Conservation (phyloP, 2,329 filamentous ascomycete species). For the Trichocomaceae sp. region DNA sequence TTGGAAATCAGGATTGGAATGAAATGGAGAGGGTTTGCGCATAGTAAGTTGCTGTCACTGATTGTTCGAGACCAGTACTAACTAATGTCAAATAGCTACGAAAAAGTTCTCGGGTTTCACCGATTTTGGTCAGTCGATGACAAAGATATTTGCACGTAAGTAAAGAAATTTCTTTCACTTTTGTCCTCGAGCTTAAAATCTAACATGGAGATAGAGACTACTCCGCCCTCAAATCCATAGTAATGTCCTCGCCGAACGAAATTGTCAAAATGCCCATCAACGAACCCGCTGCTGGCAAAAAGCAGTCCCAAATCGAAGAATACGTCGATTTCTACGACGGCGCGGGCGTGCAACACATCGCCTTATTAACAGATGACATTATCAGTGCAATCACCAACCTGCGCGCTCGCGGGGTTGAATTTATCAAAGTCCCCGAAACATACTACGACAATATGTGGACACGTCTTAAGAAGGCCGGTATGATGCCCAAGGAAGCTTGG, state of each 20-base stretch:
- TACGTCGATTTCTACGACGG: conserved; percentile 86
- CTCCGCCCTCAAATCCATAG: conserved; percentile 78
- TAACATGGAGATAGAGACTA: conserved; percentile 53
- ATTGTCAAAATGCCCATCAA: conserved; percentile 98
- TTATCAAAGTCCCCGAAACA: conserved; percentile 79
- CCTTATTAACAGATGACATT: conserved; percentile 75
- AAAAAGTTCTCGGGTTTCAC: conserved; percentile 83
- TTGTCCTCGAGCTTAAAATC: neutral
- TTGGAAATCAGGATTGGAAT: conserved; percentile 94
- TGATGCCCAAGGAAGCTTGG: conserved; percentile 69
- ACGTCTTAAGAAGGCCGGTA: conserved; percentile 58
- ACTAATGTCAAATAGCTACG: conserved; percentile 54
- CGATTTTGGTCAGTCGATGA: conserved; percentile 98
- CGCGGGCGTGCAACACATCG: conserved; percentile 88
- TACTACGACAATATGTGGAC: conserved; percentile 75
- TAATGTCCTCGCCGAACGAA: conserved; percentile 81
- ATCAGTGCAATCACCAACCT: conserved; percentile 68
- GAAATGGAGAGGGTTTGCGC: conserved; percentile 65
- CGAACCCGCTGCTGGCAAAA: conserved; percentile 84
- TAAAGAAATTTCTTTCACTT: neutral
- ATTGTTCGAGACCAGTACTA: neutral
- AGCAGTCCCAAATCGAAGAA: conserved; percentile 91
- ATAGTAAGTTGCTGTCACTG: conserved; percentile 39
- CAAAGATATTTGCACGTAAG: conserved; percentile 69
- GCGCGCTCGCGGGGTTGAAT: conserved; percentile 81